Evolutionary conservation across 257 asterid species (phyloP), one percentile per base, ranked within the genome.

Genomic region (Capsicum baccatum): DNA sequence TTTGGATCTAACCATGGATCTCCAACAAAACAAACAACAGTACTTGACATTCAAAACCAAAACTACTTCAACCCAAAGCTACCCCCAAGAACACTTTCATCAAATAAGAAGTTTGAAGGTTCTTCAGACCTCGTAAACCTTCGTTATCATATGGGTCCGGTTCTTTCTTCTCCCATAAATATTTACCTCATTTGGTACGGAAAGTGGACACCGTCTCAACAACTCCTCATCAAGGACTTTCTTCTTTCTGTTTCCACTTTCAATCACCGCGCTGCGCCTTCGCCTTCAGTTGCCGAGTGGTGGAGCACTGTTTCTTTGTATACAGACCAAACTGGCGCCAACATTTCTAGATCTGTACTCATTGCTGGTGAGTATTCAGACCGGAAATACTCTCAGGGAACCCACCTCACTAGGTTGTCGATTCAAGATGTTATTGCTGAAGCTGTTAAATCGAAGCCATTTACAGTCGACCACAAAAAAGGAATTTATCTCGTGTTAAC

Each of bases 71-170:
- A 93, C 83, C 97, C 96, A 37, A 83, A 85, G 79, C 85, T 93
- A 0, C 94, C 97, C 0, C 87, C 92, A 16, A 88, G 81, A 14
- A 83, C 91, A 16, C 84, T 94, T 26, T 57, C 95, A 37, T 33
- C 89, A 57, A 93, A 98, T n/a, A 89, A 94, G 56, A 94, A 85
- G 79, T 95, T 81, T 83, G 99, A 95, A 82, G 99, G 99, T 52
- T 95, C 99, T 1, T 95, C 99, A 9, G 67, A 94, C 74, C 87
- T 94, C 0, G 97, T 95, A 9, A 83, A 91, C 12, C 97, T 95
- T 79, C 97, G 97, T 0, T 95, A 95, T 93, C 99, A 95, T 88
- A 95, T 95, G 99, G 99, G 99, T 14, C 99, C 99, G 0, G 97
- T 95, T 2, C 88, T 95, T 55, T 93, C 99, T 1, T 93, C 99